phyloP scores from a whole-genome alignment of 1,284 basidiomycete genomes.

The Malassezia nana region DNA sequence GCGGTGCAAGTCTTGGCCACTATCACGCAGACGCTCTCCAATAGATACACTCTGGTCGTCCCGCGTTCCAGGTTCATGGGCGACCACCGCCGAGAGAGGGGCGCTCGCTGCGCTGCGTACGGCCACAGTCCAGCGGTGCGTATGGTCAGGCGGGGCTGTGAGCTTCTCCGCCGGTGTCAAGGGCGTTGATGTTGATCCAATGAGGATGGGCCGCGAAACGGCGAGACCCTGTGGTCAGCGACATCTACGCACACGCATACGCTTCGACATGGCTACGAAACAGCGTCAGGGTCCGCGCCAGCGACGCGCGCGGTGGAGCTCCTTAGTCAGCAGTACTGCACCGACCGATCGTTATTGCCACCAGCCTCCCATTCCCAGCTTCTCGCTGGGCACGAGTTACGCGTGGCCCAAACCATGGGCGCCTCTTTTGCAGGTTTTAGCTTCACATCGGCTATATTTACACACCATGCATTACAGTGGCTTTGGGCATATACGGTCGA shows the following conservation, averaged over 20 bases:
- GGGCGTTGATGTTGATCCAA: constrained; percentile 85
- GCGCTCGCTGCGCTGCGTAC: constrained; percentile 58
- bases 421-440: background rate
- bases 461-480: constrained; percentile 13
- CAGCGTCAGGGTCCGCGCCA: background rate
- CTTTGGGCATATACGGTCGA: constrained; percentile 15
- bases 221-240: constrained; percentile 61
- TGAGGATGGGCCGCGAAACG: constrained; percentile 82
- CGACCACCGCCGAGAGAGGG: constrained; percentile 48
- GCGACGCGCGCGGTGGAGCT: background rate
- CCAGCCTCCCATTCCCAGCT: too few species aligned
- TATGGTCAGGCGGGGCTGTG: constrained; percentile 60
- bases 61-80: constrained; percentile 1
- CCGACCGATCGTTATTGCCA: background rate
- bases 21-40: constrained; percentile 37
- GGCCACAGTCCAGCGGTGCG: constrained; percentile 93
- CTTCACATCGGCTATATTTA: constrained; percentile 7
- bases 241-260: constrained; percentile 13
- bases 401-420: background rate
- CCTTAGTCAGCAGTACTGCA: background rate
- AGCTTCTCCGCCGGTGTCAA: constrained; percentile 68
- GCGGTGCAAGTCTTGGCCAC: constrained; percentile 40
- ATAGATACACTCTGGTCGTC: constrained; percentile 13
- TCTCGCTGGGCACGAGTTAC: background rate
- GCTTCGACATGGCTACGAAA: constrained; percentile 2